These are phyloP conservation scores for Aurinia saxatilis DNA, from an alignment of 345 rosid species.

Conservation along the genomic window DNA sequence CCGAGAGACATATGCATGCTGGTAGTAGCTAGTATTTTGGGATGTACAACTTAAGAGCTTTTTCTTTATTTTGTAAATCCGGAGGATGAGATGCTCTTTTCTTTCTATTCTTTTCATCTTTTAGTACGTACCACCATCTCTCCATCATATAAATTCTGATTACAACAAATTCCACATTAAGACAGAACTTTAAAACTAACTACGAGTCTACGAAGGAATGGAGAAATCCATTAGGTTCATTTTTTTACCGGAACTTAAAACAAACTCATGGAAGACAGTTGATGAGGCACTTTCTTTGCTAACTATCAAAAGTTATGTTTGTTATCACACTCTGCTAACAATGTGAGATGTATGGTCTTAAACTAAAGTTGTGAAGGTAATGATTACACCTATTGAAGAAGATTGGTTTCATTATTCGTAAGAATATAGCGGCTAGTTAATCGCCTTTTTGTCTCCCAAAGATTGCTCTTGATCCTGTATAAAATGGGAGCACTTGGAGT, in stretches of 20 bases:
- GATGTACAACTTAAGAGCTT: constrained; percentile 20
- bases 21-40: constrained; percentile 23
- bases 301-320: not conserved
- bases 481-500: not conserved
- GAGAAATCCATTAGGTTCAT: too few relatives aligned
- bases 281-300: too few relatives aligned
- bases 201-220: too few relatives aligned
- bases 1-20: constrained; percentile 4
- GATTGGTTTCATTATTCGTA: not conserved
- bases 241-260: too few relatives aligned
- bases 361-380: not conserved
- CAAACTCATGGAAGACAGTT: too few relatives aligned
- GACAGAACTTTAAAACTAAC: too few relatives aligned
- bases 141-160: not conserved
- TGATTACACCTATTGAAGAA: not conserved
- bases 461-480: not conserved
- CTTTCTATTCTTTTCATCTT: constrained; percentile 8
- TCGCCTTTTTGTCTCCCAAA: not conserved
- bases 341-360: too few relatives aligned
- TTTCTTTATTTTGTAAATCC: constrained; percentile 25
- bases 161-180: too few relatives aligned
- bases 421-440: too few relatives aligned
- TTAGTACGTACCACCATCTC: not conserved
- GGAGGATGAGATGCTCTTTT: constrained; percentile 21
- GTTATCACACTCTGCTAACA: too few relatives aligned